These are phyloP conservation scores for Brassica hybrid DNA, from an alignment of 441 rosid species.

Conservation along the genomic window DNA sequence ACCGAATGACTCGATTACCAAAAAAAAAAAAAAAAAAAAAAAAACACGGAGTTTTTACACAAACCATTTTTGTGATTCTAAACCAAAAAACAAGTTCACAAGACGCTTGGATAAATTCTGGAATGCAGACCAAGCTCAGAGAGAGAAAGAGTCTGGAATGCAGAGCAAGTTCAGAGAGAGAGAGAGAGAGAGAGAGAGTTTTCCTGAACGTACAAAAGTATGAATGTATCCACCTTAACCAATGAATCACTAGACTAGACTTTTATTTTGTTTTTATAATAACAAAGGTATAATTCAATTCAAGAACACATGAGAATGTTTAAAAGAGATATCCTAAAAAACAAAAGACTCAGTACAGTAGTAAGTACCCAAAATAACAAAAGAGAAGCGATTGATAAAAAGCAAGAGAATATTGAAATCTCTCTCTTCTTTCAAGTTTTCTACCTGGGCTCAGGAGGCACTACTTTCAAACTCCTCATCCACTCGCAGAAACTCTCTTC, in stretches of 20 bases:
- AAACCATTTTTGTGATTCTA: too few relatives aligned
- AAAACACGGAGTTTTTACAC: too few relatives aligned
- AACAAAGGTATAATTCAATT: constrained; percentile 14
- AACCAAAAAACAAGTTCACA: too few relatives aligned
- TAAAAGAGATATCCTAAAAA: constrained; percentile 23
- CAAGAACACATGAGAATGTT: constrained; percentile 6
- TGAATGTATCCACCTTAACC: too few relatives aligned
- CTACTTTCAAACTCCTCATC: constrained; percentile 80
- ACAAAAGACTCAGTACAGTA: constrained; percentile 33
- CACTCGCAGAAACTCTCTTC: constrained; percentile 96
- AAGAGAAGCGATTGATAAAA: not conserved
- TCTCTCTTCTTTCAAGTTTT: not conserved
- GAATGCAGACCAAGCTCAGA: too few relatives aligned
- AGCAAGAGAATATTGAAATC: not conserved
- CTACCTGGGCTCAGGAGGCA: constrained; percentile 90
- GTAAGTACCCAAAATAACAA: constrained; percentile 8
- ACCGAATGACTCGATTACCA: too few relatives aligned
- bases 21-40: too few relatives aligned
- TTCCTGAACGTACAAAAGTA: too few relatives aligned
- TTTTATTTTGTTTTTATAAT: constrained; percentile 20
- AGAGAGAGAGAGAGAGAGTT: too few relatives aligned
- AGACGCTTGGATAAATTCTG: too few relatives aligned
- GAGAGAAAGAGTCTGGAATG: too few relatives aligned
- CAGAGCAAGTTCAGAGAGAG: too few relatives aligned
- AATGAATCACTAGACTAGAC: constrained; percentile 10